A percentile compares a stretch with the other conserved stretches of the same genome.
These are phyloP conservation scores for Inga laurina DNA, from an alignment of 306 rosid species.

Conservation along the genomic window DNA sequence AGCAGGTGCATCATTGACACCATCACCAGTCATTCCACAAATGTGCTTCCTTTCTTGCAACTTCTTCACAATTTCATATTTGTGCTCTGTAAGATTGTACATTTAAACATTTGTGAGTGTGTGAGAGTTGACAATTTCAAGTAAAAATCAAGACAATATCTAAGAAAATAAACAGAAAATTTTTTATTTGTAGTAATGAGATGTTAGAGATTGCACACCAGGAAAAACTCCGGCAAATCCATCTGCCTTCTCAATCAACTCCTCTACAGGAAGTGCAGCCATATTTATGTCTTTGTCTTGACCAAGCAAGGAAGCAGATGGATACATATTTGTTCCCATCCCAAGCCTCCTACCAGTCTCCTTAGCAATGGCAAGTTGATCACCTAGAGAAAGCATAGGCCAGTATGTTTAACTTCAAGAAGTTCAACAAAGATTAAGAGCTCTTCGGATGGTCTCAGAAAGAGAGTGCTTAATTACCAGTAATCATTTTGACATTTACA, in stretches of 20 bases:
- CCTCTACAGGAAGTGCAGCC: constrained; percentile 90
- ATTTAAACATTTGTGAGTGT: not conserved
- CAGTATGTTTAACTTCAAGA: constrained; percentile 14
- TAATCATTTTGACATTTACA: constrained; percentile 98
- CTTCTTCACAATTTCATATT: constrained; percentile 94
- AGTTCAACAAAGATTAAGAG: not conserved
- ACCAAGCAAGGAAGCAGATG: constrained; percentile 92
- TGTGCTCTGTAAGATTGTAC: constrained; percentile 62
- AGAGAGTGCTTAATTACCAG: constrained; percentile 55
- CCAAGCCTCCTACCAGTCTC: constrained; percentile 98
- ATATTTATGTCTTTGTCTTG: constrained; percentile 85
- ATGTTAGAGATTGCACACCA: constrained; percentile 48
- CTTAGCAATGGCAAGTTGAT: constrained; percentile 98
- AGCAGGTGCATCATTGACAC: constrained; percentile 99
- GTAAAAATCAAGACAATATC: not conserved
- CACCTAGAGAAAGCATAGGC: constrained; percentile 55
- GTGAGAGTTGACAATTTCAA: constrained; percentile 17
- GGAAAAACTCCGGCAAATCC: constrained; percentile 99
- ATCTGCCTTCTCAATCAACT: constrained; percentile 95
- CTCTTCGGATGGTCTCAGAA: not conserved
- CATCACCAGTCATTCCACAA: constrained; percentile 99
- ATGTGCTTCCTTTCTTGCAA: constrained; percentile 96
- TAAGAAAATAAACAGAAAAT: not conserved
- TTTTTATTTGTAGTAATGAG: not conserved
- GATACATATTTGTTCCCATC: constrained; percentile 99